Evolutionary conservation across 495 filamentous ascomycete genomes (phyloP).

Genomic region (Neurospora discreta): DNA sequence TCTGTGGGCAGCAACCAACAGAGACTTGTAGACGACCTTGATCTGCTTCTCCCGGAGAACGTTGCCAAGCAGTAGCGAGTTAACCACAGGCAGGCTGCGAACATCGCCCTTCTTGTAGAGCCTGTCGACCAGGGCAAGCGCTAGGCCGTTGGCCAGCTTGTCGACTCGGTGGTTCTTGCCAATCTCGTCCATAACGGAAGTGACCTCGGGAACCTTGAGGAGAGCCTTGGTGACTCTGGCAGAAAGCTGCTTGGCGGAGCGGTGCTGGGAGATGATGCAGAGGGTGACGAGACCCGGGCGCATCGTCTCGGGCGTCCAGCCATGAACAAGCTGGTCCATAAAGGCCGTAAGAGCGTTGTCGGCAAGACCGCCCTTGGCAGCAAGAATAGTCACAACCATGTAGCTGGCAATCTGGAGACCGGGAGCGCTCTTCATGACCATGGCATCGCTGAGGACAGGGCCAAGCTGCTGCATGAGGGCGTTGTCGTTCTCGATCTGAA

Average conservation of each 20-base stretch:
- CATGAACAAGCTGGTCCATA: slow-evolving; percentile 73
- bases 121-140: slow-evolving; percentile 52
- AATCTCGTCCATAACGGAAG: slow-evolving; percentile 48
- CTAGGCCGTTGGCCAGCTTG: slow-evolving; percentile 60
- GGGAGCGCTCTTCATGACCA: slow-evolving; percentile 59
- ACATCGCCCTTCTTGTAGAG: slow-evolving; percentile 50
- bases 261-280: slow-evolving; percentile 65
- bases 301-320: slow-evolving; percentile 61
- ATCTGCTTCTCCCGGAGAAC: slow-evolving; percentile 51
- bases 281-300: slow-evolving; percentile 70
- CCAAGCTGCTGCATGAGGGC: slow-evolving; percentile 63
- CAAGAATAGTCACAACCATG: slow-evolving; percentile 78
- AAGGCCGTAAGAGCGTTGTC: slow-evolving; percentile 64
- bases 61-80: slow-evolving; percentile 47
- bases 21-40: slow-evolving; percentile 47
- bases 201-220: slow-evolving; percentile 49
- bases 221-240: slow-evolving; percentile 57
- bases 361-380: slow-evolving; percentile 63
- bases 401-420: slow-evolving; percentile 77
- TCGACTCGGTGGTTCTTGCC: slow-evolving; percentile 55
- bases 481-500: slow-evolving; percentile 64
- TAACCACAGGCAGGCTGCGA: slow-evolving; percentile 44
- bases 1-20: slow-evolving; percentile 48
- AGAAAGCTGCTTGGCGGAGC: slow-evolving; percentile 56
- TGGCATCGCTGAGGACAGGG: slow-evolving; percentile 62